Conservation (phyloP, 345 rosid genomes). For the Moricandia arvensis region DNA sequence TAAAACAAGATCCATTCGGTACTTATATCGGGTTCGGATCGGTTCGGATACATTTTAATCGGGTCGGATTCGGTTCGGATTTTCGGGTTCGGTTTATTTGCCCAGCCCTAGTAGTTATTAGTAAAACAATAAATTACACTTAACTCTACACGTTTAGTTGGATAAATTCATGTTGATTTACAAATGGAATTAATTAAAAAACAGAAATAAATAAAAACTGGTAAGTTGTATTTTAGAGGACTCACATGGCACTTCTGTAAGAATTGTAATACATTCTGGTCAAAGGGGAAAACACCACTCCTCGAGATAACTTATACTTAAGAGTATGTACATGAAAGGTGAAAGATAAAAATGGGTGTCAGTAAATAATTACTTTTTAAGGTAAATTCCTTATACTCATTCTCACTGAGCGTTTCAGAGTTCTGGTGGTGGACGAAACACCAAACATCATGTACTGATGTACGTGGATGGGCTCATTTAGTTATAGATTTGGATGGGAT, state of each 20-base stretch:
- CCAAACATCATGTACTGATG: conserved; percentile 13
- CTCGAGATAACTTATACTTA: conserved; percentile 8
- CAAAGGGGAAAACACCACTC: conserved; percentile 13
- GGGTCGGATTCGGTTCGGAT: no score
- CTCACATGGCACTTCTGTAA: conserved; percentile 30
- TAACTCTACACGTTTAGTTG: conserved; percentile 1
- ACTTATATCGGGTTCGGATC: no score
- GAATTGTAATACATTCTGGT: conserved; percentile 27
- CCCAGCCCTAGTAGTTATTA: no score
- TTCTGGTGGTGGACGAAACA: conserved; percentile 18
- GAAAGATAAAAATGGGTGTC: neutral
- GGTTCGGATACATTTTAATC: no score
- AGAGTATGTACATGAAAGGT: neutral
- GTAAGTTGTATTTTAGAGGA: conserved; percentile 27
- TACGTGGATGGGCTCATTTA: conserved; percentile 22
- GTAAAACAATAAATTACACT: conserved; percentile 9
- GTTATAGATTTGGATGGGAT: conserved; percentile 28
- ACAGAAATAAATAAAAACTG: conserved; percentile 1
- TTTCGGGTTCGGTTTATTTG: no score
- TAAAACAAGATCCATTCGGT: no score
- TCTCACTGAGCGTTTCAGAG: conserved; percentile 23
- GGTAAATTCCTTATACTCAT: conserved; percentile 7
- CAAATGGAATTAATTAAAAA: neutral
- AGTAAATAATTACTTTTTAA: neutral
- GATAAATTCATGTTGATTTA: neutral